A percentile compares a stretch with the other conserved stretches of the same genome.
phyloP scores from a whole-genome alignment of 768 basidiomycete species.

The Amanita rimosa region DNA sequence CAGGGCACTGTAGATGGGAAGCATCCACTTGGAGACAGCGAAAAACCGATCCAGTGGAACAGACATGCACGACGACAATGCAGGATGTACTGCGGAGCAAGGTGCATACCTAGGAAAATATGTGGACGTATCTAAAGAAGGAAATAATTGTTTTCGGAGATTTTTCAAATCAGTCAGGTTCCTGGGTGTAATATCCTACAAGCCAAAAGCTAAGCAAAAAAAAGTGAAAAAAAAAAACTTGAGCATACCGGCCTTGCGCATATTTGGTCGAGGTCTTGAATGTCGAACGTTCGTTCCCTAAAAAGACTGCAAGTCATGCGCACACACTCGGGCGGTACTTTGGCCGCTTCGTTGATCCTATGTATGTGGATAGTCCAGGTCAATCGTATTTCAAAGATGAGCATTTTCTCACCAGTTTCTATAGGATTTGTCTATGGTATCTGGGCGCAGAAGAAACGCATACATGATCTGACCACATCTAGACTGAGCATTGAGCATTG shows the following conservation, averaged over 20 bases:
- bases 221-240: neutral
- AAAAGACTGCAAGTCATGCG: constrained; percentile 52
- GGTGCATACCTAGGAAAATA: constrained; percentile 46
- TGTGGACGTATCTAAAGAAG: constrained; percentile 10
- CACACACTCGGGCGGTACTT: constrained; percentile 47
- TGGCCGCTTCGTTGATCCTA: constrained; percentile 69
- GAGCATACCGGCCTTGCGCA: constrained; percentile 33
- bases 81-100: constrained; percentile 75
- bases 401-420: constrained; percentile 43
- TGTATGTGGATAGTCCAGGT: neutral
- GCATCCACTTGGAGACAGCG: constrained; percentile 74
- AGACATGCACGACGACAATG: constrained; percentile 41
- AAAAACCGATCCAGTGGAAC: constrained; percentile 65
- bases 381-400: neutral
- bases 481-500: neutral
- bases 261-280: constrained; percentile 45
- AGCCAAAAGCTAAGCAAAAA: neutral
- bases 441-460: constrained; percentile 64
- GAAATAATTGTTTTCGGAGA: constrained; percentile 26
- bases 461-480: constrained; percentile 86
- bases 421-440: constrained; percentile 77
- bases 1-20: constrained; percentile 78
- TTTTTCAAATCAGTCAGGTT: constrained; percentile 40
- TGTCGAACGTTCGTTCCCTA: constrained; percentile 42
- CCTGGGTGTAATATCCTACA: constrained; percentile 38